Evolutionary conservation across 2,329 filamentous ascomycete genomes (phyloP), one percentile per base, ranked within the genome.

Genomic region (Phoma herbarum): DNA sequence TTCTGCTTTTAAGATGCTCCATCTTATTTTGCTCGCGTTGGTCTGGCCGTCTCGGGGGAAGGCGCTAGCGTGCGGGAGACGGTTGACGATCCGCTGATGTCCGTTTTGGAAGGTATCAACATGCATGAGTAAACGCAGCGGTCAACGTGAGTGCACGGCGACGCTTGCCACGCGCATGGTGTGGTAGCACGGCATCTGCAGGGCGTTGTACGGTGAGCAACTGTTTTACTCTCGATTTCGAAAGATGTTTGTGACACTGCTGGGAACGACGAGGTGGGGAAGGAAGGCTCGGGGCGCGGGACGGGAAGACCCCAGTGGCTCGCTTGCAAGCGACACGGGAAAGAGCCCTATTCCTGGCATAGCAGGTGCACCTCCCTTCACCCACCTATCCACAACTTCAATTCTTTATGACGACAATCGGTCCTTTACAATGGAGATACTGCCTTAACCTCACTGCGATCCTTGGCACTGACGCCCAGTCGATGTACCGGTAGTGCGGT

Each of bases 181-280:
- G 50, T 46, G 46, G 50, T 46, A 42, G n/a, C 41, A 59, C 56
- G 37, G 46, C 56, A 42, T 46, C 45, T 59, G 56, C 50, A 46
- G 37, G 33, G 45, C 29, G 20, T 46, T 41, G 26, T 50, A 50
- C 56, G 56, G 56, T 59, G 56, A 59, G 56, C 41, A 28, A 16
- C 39, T 10, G n/a, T 10, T 20, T 12, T 43, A 5, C 14, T 33
- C n/a, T 9, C 20, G 4, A 22, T 37, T 18, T 2, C 37, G 14
- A 28, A 8, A 37, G 23, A 16, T 41, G 39, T 31, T 49, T n/a
- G 51, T 50, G 45, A 29, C 31, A 54, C 41, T 33, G 29, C n/a
- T 33, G 31, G 39, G 26, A 52, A 26, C 28, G 26, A 18, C 18
- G 28, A 11, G 16, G 41, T 51, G 33, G 43, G 35, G 41, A 42